A percentile compares a stretch with the other conserved stretches of the same genome.
Conservation (phyloP, 495 filamentous ascomycete species). For the Aspergillus campestris region DNA sequence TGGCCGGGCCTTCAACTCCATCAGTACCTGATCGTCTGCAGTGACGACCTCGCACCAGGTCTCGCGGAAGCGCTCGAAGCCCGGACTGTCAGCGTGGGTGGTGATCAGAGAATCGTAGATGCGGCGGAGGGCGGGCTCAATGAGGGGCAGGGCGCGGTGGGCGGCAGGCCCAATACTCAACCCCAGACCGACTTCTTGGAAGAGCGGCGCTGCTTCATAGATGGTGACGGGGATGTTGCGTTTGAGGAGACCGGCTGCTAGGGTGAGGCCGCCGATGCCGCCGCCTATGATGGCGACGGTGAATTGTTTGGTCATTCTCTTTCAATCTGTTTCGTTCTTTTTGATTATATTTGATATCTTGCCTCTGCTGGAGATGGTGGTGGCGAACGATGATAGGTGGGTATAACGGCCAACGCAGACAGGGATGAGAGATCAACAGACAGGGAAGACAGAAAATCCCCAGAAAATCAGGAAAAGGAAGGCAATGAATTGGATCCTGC, state of each 20-base stretch:
- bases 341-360: no score
- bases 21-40: slow-evolving; percentile 18
- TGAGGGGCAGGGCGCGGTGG: slow-evolving; percentile 42
- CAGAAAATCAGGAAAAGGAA: no score
- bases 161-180: slow-evolving; percentile 53
- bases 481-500: no score
- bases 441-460: no score
- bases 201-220: slow-evolving; percentile 46
- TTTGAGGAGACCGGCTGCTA: slow-evolving; percentile 47
- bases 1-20: slow-evolving; percentile 25
- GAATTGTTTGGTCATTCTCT: slow-evolving; percentile 15
- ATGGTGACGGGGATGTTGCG: slow-evolving; percentile 41
- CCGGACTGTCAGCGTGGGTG: slow-evolving; percentile 21
- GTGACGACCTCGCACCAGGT: slow-evolving; percentile 3
- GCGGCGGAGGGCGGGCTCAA: slow-evolving; percentile 33
- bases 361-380: no score
- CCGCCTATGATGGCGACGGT: slow-evolving; percentile 51
- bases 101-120: slow-evolving; percentile 29
- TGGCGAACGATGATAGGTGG: no score
- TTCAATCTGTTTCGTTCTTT: no score
- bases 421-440: no score
- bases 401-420: no score
- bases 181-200: slow-evolving; percentile 52
- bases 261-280: slow-evolving; percentile 50
- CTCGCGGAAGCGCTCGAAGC: background rate